Evolutionary conservation across 306 rosid genomes (phyloP).

Genomic region (Psophocarpus tetragonolobus): DNA sequence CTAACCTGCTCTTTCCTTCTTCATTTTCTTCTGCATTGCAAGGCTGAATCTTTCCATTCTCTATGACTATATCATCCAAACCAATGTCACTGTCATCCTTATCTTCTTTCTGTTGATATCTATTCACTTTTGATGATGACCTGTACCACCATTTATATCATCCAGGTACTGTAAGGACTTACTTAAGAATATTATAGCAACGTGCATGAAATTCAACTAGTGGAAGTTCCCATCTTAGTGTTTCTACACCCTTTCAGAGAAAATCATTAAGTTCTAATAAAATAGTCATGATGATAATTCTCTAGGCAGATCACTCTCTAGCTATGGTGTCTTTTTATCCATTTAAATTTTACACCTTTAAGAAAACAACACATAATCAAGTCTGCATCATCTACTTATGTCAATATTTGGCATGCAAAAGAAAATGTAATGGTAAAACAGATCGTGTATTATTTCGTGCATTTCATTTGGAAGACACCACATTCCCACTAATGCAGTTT

Average conservation of each 20-base stretch:
- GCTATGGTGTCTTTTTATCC: not conserved
- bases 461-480: conserved; percentile 12
- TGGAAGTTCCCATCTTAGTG: not conserved
- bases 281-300: not conserved
- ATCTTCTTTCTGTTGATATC: conserved; percentile 32
- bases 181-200: conserved; percentile 7
- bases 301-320: not conserved
- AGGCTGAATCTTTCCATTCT: conserved; percentile 48
- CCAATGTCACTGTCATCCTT: conserved; percentile 35
- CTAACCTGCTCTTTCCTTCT: conserved; percentile 32
- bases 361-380: not conserved
- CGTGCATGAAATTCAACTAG: conserved; percentile 12
- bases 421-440: not conserved
- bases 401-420: not conserved
- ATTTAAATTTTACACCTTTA: not conserved
- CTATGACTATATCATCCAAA: conserved; percentile 46
- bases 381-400: not conserved
- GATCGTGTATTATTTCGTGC: not conserved
- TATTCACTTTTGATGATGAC: conserved; percentile 37
- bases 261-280: not conserved
- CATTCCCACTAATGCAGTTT: not conserved
- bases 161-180: conserved; percentile 9
- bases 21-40: conserved; percentile 26
- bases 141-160: conserved; percentile 45
- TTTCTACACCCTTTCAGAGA: conserved; percentile 1